Evolutionary conservation across 1,284 basidiomycete genomes (phyloP), one percentile per base, ranked within the genome.

Genomic region (Fereydounia khargensis): DNA sequence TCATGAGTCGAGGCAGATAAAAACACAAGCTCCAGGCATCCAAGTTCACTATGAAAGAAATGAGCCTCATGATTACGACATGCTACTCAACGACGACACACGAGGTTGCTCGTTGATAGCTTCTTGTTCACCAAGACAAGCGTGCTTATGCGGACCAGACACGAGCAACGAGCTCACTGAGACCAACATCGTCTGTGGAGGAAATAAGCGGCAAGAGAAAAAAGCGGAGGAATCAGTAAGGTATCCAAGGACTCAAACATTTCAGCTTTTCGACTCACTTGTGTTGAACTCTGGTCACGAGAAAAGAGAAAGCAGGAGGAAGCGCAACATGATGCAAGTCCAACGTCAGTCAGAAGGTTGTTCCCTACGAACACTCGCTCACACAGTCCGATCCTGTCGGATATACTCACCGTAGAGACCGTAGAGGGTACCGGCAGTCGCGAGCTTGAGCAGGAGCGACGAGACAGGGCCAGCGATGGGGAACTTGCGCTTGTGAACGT

Each of bases 401-500:
- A 33, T 11, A 20, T 14, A 51, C 60, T 35, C 40, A 58, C 55
- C 64, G 80, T 96, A 98, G 5, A 97, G 82, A 31, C 95, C 94
- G 61, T 89, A 85, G 44, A 95, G 82, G 13, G 87, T 85, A n/a
- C 84, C 86, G 32, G 88, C 84, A 22, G 94, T 96, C 3, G 84
- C 79, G 13, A 84, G 79, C 42, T 90, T 83, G 47, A 97, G 80
- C 7, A 80, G 76, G 92, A 94, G 97, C 23, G 80, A 83, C 19
- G 78, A 70, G 42, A 86, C 52, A 2, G 81, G 84, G 14, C 89
- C 91, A 47, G 89, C 52, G 35, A 85, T 68, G 42, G 70, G 88
- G 82, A 88, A 95, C 80, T 98, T 98, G 79, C 92, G 87, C 44
- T 84, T 81, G 80, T 96, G 91, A 42, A 98, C 76, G 79, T 98